Evolutionary conservation across 2,329 filamentous ascomycete genomes (phyloP).

Genomic region (Claviceps digitariae): DNA sequence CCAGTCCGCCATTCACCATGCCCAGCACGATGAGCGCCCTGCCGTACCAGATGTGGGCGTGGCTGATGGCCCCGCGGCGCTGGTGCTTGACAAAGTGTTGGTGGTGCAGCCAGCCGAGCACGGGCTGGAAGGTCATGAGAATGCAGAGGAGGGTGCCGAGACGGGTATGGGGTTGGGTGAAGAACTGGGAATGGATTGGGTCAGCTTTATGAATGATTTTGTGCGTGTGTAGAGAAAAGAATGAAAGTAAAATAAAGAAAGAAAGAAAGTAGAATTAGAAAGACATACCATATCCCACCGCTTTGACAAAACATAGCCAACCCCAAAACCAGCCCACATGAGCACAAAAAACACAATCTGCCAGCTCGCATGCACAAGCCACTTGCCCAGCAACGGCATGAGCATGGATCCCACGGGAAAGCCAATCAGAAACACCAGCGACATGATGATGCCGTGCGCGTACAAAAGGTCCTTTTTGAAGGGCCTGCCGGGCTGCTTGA

Average conservation of each 20-base stretch:
- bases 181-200: conserved; percentile 29
- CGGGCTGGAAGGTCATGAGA: conserved; percentile 43
- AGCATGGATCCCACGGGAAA: conserved; percentile 48
- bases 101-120: conserved; percentile 46
- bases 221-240: neutral
- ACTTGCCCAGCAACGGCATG: conserved; percentile 45
- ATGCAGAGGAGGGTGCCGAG: conserved; percentile 41
- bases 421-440: conserved; percentile 41
- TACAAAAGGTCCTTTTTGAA: conserved; percentile 18
- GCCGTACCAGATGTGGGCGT: conserved; percentile 51
- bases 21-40: conserved; percentile 43
- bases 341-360: conserved; percentile 40
- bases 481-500: conserved; percentile 6
- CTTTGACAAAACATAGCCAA: conserved; percentile 37
- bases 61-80: conserved; percentile 35
- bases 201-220: too few relatives aligned
- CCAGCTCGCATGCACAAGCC: conserved; percentile 40
- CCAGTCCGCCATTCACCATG: conserved; percentile 50
- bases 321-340: conserved; percentile 47
- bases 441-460: conserved; percentile 48
- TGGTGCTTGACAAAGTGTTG: conserved; percentile 33
- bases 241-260: neutral
- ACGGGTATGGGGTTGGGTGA: conserved; percentile 37
- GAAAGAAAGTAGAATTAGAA: neutral
- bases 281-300: conserved; percentile 28